phyloP scores from a whole-genome alignment of 139 green algal species.

The Tetraselmis chui region DNA sequence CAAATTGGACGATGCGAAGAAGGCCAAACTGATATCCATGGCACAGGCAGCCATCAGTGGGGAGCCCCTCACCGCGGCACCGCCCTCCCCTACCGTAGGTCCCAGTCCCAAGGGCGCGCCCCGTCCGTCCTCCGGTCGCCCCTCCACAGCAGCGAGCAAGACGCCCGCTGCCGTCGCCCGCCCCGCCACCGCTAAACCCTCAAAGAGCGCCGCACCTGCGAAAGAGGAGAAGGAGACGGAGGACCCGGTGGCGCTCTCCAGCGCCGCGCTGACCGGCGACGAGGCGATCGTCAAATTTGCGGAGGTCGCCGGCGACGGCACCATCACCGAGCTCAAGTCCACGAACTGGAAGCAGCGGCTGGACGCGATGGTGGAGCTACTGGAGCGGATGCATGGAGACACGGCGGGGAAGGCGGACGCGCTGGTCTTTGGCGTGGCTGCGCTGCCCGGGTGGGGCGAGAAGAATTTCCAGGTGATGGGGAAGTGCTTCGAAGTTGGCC shows the following conservation, averaged over 20 bases:
- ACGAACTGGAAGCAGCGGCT: slow-evolving; percentile 85
- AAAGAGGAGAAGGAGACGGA: not conserved
- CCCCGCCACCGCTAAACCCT: slow-evolving; percentile 15
- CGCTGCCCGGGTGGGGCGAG: slow-evolving; percentile 79
- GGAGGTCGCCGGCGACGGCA: slow-evolving; percentile 47
- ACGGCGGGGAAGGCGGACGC: slow-evolving; percentile 23
- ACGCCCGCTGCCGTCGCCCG: not conserved
- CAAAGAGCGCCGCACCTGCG: slow-evolving; percentile 4
- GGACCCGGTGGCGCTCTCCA: slow-evolving; percentile 3
- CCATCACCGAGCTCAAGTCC: slow-evolving; percentile 49
- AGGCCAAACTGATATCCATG: slow-evolving; percentile 72
- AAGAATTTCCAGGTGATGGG: slow-evolving; percentile 93
- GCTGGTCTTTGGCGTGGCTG: slow-evolving; percentile 57
- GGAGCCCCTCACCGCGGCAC: not conserved
- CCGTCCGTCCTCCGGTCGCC: too few species aligned
- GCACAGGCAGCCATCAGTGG: slow-evolving; percentile 32
- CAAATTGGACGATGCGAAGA: slow-evolving; percentile 66
- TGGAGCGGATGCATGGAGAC: slow-evolving; percentile 18
- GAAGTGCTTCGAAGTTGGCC: not conserved
- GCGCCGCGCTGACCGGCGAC: slow-evolving; percentile 30
- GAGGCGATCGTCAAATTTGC: slow-evolving; percentile 41
- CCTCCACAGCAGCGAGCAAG: not conserved
- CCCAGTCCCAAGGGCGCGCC: slow-evolving; percentile 5
- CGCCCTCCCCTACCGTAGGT: slow-evolving; percentile 3
- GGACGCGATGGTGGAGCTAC: slow-evolving; percentile 60